These are phyloP conservation scores for Phaeophleospora eucalypticola DNA, from an alignment of 2,329 filamentous ascomycete species.

Conservation along the genomic window DNA sequence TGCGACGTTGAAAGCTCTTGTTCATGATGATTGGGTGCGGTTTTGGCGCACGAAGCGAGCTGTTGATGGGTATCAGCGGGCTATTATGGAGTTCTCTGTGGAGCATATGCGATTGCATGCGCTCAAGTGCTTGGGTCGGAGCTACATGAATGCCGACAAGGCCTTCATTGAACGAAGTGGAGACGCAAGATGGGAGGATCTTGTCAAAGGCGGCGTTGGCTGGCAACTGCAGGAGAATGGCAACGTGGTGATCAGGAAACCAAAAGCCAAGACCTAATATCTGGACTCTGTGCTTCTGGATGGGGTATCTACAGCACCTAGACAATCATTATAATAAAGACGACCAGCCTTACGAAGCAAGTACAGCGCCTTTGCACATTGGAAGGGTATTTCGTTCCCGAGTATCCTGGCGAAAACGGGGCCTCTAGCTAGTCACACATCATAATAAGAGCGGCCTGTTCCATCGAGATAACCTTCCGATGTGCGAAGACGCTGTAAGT, in stretches of 20 bases:
- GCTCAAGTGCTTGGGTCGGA: slow-evolving; percentile 78
- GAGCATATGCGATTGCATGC: slow-evolving; percentile 69
- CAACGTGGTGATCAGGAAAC: slow-evolving; percentile 70
- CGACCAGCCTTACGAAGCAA: too few relatives aligned
- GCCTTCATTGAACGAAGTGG: slow-evolving; percentile 65
- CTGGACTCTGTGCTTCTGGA: not conserved
- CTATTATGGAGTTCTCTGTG: slow-evolving; percentile 77
- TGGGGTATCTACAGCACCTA: slow-evolving; percentile 7
- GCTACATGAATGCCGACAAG: slow-evolving; percentile 71
- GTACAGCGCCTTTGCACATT: too few relatives aligned
- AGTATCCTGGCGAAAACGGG: too few relatives aligned
- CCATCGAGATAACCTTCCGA: too few relatives aligned
- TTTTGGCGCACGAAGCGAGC: slow-evolving; percentile 68
- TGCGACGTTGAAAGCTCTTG: slow-evolving; percentile 63
- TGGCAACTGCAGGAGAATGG: slow-evolving; percentile 70
- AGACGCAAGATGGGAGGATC: slow-evolving; percentile 65
- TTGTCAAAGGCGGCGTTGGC: slow-evolving; percentile 70
- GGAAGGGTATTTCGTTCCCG: too few relatives aligned
- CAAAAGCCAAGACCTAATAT: slow-evolving; percentile 42
- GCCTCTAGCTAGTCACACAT: too few relatives aligned
- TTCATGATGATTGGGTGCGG: slow-evolving; percentile 75
- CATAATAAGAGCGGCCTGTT: too few relatives aligned
- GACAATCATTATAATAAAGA: too few relatives aligned
- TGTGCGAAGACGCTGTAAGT: too few relatives aligned
- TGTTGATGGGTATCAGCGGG: slow-evolving; percentile 76